Conservation (phyloP, 495 filamentous ascomycete genomes). For the Neohortaea acidophila region DNA sequence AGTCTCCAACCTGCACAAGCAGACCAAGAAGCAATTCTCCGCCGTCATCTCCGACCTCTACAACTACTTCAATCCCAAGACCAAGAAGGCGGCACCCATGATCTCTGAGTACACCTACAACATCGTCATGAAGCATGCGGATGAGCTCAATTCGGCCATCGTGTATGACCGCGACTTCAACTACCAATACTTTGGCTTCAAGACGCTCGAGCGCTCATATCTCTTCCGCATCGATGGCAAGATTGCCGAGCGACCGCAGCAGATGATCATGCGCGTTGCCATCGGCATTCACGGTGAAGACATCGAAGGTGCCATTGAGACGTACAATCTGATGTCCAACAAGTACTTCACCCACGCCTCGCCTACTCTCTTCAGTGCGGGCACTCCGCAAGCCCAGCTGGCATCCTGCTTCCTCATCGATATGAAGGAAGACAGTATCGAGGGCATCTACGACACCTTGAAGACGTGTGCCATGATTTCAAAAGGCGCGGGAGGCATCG, state of each 20-base stretch:
- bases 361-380: constrained; percentile 93
- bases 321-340: constrained; percentile 94
- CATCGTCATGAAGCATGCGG: constrained; percentile 82
- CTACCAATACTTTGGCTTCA: constrained; percentile 99
- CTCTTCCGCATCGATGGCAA: constrained; percentile 83
- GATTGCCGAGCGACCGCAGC: constrained; percentile 89
- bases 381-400: constrained; percentile 81
- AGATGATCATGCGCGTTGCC: constrained; percentile 98
- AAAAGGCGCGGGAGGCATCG: constrained; percentile 96
- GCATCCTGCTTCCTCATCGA: constrained; percentile 96
- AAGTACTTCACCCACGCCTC: constrained; percentile 98
- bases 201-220: constrained; percentile 95
- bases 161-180: constrained; percentile 99
- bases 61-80: constrained; percentile 94
- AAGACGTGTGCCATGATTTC: constrained; percentile 99
- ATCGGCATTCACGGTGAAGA: constrained; percentile 93
- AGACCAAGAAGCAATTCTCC: constrained; percentile 99
- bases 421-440: constrained; percentile 98
- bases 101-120: constrained; percentile 80
- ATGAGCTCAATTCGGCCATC: constrained; percentile 94
- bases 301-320: constrained; percentile 86
- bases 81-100: constrained; percentile 71
- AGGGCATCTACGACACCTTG: constrained; percentile 96
- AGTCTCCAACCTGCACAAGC: constrained; percentile 98
- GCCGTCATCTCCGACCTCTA: constrained; percentile 84